Conservation (phyloP, 768 basidiomycete genomes). For the Cystofilobasidium capitatum region DNA sequence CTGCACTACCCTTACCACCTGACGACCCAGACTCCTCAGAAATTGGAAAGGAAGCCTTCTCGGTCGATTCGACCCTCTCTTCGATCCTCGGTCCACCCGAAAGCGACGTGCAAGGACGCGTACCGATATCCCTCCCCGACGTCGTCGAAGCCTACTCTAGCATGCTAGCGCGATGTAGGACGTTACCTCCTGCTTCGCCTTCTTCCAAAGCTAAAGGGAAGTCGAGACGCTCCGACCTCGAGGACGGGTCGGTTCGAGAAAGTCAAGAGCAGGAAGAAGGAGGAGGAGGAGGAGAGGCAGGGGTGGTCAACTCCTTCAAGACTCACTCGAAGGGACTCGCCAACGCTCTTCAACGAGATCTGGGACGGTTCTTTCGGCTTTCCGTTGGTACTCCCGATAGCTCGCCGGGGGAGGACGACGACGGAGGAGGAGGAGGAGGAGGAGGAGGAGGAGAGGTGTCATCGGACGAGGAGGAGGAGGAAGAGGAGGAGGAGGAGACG, state of each 20-base stretch:
- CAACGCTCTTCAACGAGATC: no score
- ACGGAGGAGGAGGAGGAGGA: neutral
- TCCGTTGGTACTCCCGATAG: no score
- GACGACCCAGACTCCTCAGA: no score
- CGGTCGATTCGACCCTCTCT: no score
- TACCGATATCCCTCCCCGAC: conserved; percentile 6
- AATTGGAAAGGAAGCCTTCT: no score
- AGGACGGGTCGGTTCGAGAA: no score
- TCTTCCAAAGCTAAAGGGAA: neutral
- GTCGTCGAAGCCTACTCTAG: conserved; percentile 19
- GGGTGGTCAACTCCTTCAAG: no score
- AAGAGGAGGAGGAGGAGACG: neutral
- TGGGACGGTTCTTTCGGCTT: no score
- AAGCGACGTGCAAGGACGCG: neutral
- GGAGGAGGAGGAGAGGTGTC: neutral
- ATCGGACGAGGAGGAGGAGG: neutral
- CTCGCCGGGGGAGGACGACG: conserved; percentile 1
- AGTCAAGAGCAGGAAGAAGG: no score
- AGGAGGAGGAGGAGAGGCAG: no score
- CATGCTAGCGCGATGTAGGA: conserved; percentile 14
- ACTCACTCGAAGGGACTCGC: no score
- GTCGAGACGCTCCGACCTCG: no score
- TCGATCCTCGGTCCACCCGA: neutral
- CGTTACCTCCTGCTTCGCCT: neutral
- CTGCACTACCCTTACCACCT: conserved; percentile 5